Evolutionary conservation across 495 filamentous ascomycete species (phyloP).

Genomic region (Xylaria flabelliformis): DNA sequence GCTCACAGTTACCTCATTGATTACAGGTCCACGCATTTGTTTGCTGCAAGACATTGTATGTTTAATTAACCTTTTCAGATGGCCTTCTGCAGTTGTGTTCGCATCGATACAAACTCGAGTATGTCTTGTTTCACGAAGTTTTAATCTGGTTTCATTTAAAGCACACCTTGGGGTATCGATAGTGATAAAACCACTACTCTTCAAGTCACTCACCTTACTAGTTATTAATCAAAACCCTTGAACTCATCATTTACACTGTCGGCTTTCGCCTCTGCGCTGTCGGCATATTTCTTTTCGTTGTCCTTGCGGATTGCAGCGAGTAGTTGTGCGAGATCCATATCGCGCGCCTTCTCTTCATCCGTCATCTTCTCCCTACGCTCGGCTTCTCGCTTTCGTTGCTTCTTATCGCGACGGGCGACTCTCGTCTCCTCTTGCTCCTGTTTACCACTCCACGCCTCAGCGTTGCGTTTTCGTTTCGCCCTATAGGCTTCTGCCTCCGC

Average conservation of each 20-base stretch:
- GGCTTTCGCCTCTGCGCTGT: conserved; percentile 29
- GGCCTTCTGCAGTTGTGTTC: not conserved
- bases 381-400: conserved; percentile 72
- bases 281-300: conserved; percentile 52
- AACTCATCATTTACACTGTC: conserved; percentile 49
- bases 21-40: not conserved
- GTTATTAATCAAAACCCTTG: conserved; percentile 48
- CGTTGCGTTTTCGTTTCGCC: conserved; percentile 59
- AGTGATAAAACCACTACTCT: not conserved
- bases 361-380: conserved; percentile 73
- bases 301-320: conserved; percentile 71
- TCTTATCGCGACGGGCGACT: conserved; percentile 73
- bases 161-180: conserved; percentile 30
- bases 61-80: not conserved
- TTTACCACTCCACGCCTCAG: conserved; percentile 85
- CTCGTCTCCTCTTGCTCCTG: conserved; percentile 70
- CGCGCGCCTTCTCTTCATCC: conserved; percentile 72
- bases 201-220: not conserved
- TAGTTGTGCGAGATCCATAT: conserved; percentile 73
- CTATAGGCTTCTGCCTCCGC: conserved; percentile 66
- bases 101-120: not conserved
- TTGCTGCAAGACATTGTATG: not conserved
- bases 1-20: too few species aligned
- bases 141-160: not conserved
- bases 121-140: not conserved